These are phyloP conservation scores for Patellaria atrata DNA, from an alignment of 495 filamentous ascomycete species.

Conservation along the genomic window DNA sequence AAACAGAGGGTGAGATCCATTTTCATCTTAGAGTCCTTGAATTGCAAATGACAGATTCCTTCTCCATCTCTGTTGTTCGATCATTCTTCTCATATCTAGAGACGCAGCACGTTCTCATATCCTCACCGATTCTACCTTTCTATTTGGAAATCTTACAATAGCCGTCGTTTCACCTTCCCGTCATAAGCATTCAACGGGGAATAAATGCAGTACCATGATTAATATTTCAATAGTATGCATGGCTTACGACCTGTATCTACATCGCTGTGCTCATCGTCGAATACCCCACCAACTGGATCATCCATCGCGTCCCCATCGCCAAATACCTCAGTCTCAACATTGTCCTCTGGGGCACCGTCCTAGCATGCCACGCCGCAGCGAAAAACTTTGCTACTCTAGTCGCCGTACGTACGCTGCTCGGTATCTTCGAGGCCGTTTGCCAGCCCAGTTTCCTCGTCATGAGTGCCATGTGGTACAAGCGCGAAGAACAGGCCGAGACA, in stretches of 20 bases:
- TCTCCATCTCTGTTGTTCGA: too few species aligned
- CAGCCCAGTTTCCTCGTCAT: conserved; percentile 42
- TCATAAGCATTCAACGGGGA: too few species aligned
- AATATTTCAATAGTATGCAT: conserved; percentile 27
- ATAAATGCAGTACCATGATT: too few species aligned
- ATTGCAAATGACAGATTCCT: too few species aligned
- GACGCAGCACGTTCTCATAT: too few species aligned
- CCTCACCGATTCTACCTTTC: too few species aligned
- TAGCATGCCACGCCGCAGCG: conserved; percentile 46
- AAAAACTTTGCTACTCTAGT: conserved; percentile 42
- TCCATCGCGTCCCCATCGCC: conserved; percentile 36
- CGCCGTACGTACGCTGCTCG: conserved; percentile 44
- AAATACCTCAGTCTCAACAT: conserved; percentile 20
- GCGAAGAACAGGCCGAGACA: conserved; percentile 48
- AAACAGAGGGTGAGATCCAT: conserved; percentile 32
- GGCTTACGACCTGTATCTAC: conserved; percentile 42
- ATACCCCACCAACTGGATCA: conserved; percentile 40
- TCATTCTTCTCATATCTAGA: conserved; percentile 1
- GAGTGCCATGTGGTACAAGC: conserved; percentile 59
- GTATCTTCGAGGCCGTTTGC: conserved; percentile 54
- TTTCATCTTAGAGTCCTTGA: too few species aligned
- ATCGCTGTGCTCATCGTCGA: conserved; percentile 38
- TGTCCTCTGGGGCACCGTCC: conserved; percentile 9
- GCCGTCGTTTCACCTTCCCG: too few species aligned
- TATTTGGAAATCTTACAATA: too few species aligned